These are phyloP conservation scores for Ogataea haglerorum DNA, from an alignment of 805 yeast species.

Conservation along the genomic window DNA sequence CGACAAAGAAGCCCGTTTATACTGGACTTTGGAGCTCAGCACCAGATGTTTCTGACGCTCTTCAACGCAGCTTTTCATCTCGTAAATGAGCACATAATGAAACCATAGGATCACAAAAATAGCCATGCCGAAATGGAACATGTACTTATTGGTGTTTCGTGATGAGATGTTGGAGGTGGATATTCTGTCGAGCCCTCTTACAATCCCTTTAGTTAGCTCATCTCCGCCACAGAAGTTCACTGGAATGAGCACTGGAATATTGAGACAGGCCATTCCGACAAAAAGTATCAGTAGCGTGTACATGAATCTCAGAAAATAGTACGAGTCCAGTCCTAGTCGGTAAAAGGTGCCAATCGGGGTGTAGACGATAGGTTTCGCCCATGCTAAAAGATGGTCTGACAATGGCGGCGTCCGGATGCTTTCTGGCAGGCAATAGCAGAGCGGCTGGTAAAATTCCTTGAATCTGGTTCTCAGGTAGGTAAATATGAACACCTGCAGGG, in stretches of 20 bases:
- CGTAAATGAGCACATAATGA: constrained; percentile 53
- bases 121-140: constrained; percentile 63
- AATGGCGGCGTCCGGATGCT: constrained; percentile 37
- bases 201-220: constrained; percentile 14
- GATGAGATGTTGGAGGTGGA: constrained; percentile 70
- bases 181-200: constrained; percentile 57
- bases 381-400: constrained; percentile 46
- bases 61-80: constrained; percentile 48
- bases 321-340: constrained; percentile 67
- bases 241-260: constrained; percentile 61
- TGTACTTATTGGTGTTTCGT: constrained; percentile 44
- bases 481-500: constrained; percentile 46
- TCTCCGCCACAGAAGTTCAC: constrained; percentile 49
- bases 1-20: constrained; percentile 25
- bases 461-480: constrained; percentile 35
- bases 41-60: constrained; percentile 44
- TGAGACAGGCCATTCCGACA: constrained; percentile 47
- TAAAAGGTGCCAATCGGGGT: constrained; percentile 42
- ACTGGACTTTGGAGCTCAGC: constrained; percentile 20
- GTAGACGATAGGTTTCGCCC: constrained; percentile 46
- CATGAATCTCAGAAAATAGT: constrained; percentile 65
- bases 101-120: constrained; percentile 52
- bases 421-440: constrained; percentile 42
- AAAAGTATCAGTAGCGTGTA: constrained; percentile 50
- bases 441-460: constrained; percentile 52